These are phyloP conservation scores for Lactarius quietus DNA, from an alignment of 768 basidiomycete species.

Conservation along the genomic window DNA sequence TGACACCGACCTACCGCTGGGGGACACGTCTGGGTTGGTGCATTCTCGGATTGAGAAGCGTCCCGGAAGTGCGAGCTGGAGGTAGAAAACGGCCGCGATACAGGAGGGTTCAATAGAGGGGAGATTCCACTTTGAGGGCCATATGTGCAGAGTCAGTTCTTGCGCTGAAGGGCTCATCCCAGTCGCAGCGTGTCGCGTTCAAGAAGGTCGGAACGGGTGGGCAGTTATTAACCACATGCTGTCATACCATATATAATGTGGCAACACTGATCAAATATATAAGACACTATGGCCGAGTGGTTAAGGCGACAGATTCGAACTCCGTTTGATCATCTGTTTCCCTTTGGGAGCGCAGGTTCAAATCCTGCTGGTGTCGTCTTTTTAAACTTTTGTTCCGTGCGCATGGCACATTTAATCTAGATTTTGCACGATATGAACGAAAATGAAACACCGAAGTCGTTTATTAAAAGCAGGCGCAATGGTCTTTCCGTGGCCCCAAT, in stretches of 20 bases:
- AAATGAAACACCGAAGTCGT: no score
- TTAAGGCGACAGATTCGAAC: constrained; percentile 26
- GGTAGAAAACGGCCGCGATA: constrained; percentile 60
- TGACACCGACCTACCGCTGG: constrained; percentile 54
- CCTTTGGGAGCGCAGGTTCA: constrained; percentile 52
- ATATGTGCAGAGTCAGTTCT: constrained; percentile 49
- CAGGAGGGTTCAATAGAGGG: constrained; percentile 66
- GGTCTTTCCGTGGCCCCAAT: neutral
- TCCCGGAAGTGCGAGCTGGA: constrained; percentile 68
- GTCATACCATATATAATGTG: neutral
- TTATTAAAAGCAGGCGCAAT: no score
- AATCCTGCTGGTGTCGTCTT: constrained; percentile 61
- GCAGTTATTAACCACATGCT: neutral
- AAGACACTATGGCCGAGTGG: constrained; percentile 26
- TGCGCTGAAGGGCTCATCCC: constrained; percentile 27
- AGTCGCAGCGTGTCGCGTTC: neutral
- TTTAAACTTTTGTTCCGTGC: neutral
- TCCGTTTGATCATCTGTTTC: constrained; percentile 20
- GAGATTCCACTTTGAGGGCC: constrained; percentile 64
- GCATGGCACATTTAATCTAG: no score
- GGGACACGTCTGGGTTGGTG: constrained; percentile 67
- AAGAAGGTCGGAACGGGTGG: no score
- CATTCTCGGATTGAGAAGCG: constrained; percentile 59
- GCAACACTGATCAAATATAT: accelerated
- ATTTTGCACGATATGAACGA: no score